These are phyloP conservation scores for Dentipellis sp. DNA, from an alignment of 768 basidiomycete genomes.

Conservation along the genomic window DNA sequence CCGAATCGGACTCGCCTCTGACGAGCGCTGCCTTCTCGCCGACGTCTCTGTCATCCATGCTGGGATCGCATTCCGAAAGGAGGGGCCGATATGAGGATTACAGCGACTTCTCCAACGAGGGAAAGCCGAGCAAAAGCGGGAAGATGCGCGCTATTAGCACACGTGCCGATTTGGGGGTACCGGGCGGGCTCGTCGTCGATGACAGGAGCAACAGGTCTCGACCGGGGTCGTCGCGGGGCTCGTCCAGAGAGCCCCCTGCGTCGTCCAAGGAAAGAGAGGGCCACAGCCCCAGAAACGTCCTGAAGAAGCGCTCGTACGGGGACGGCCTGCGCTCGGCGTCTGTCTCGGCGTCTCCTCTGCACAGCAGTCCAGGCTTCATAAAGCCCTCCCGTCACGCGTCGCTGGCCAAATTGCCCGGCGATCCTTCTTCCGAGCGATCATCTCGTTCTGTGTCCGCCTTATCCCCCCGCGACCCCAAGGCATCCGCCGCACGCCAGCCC, in stretches of 20 bases:
- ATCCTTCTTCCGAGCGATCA: slow-evolving; percentile 1
- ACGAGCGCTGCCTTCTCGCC: background rate
- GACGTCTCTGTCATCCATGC: background rate
- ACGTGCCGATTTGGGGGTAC: background rate
- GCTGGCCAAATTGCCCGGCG: background rate
- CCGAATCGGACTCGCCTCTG: slow-evolving; percentile 10
- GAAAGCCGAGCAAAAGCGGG: slow-evolving; percentile 5
- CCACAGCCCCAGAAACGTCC: background rate
- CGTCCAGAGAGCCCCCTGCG: background rate
- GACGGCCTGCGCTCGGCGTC: background rate
- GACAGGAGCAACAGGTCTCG: background rate
- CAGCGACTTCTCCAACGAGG: background rate
- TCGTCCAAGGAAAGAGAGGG: background rate
- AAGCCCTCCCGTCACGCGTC: background rate
- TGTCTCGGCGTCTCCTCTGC: background rate
- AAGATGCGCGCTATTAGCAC: background rate
- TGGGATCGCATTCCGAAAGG: background rate
- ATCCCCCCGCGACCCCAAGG: background rate
- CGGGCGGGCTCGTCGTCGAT: background rate
- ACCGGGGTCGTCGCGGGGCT: background rate
- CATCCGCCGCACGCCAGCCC: background rate
- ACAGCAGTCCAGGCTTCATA: background rate
- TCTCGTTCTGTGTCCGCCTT: background rate
- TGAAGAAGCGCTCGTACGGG: background rate
- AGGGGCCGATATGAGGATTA: background rate